Conservation (phyloP, 176 grass and related monocot genomes). For the Thinopyrum elongatum region DNA sequence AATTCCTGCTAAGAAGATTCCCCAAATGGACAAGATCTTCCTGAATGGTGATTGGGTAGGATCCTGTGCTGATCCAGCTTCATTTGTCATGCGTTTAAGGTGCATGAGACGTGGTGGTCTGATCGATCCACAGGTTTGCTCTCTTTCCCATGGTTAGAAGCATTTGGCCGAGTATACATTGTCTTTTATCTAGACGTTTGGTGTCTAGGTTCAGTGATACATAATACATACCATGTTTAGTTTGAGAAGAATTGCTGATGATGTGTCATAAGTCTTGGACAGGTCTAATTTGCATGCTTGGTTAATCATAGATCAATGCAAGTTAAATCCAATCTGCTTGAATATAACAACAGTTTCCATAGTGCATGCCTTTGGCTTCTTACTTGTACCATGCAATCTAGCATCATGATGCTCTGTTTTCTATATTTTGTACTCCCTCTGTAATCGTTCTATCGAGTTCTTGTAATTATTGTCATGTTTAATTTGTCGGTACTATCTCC, state of each 20-base stretch:
- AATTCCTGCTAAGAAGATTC: conserved; percentile 35
- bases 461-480: conserved; percentile 13
- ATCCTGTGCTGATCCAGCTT: conserved; percentile 59
- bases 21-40: conserved; percentile 70
- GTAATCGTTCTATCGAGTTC: conserved; percentile 4
- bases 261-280: conserved; percentile 21
- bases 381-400: background rate
- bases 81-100: conserved; percentile 74
- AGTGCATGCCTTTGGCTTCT: conserved; percentile 7
- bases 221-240: background rate
- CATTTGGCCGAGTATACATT: conserved; percentile 14
- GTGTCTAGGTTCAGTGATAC: conserved; percentile 2
- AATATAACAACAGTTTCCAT: conserved; percentile 15
- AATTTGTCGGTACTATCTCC: background rate
- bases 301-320: background rate
- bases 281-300: conserved; percentile 11
- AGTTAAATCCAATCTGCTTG: conserved; percentile 7
- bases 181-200: conserved; percentile 13
- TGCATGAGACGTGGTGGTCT: conserved; percentile 64
- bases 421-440: background rate
- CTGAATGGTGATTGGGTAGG: conserved; percentile 87
- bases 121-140: conserved; percentile 63
- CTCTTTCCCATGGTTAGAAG: conserved; percentile 10
- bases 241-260: conserved; percentile 11
- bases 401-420: conserved; percentile 7